Evolutionary conservation across 2,329 filamentous ascomycete species (phyloP).

Genomic region (Huntiella abstrusa): DNA sequence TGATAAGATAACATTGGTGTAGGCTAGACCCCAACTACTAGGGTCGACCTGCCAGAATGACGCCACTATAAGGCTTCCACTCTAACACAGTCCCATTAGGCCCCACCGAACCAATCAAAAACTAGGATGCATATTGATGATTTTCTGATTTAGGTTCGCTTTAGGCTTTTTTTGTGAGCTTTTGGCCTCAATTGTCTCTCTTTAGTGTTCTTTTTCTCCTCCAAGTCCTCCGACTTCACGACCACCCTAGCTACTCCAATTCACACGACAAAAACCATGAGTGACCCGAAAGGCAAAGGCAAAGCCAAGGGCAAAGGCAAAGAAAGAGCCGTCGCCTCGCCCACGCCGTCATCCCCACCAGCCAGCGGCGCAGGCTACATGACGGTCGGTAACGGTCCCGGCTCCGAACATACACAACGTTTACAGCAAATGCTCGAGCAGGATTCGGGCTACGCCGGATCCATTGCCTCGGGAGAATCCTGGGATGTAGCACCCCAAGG

Average conservation of each 20-base stretch:
- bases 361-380: slow-evolving; percentile 40
- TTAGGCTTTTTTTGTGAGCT: no score
- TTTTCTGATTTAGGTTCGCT: no score
- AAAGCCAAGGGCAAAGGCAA: slow-evolving; percentile 42
- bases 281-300: slow-evolving; percentile 14
- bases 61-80: no score
- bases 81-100: no score
- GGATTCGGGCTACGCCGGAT: slow-evolving; percentile 86
- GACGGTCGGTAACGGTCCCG: slow-evolving; percentile 66
- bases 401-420: slow-evolving; percentile 58
- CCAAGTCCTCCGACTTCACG: no score
- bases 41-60: no score
- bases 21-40: background rate
- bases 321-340: slow-evolving; percentile 18
- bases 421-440: slow-evolving; percentile 65
- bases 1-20: background rate
- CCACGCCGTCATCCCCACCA: slow-evolving; percentile 13
- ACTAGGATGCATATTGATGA: no score
- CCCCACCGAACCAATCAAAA: no score
- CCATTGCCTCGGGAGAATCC: slow-evolving; percentile 44
- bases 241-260: no score
- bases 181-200: no score
- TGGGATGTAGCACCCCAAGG: slow-evolving; percentile 18
- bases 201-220: no score
- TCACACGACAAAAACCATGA: background rate